Base-by-base conservation (phyloP, 352 stramenopile genomes). In the Aphanomyces euteiches region DNA sequence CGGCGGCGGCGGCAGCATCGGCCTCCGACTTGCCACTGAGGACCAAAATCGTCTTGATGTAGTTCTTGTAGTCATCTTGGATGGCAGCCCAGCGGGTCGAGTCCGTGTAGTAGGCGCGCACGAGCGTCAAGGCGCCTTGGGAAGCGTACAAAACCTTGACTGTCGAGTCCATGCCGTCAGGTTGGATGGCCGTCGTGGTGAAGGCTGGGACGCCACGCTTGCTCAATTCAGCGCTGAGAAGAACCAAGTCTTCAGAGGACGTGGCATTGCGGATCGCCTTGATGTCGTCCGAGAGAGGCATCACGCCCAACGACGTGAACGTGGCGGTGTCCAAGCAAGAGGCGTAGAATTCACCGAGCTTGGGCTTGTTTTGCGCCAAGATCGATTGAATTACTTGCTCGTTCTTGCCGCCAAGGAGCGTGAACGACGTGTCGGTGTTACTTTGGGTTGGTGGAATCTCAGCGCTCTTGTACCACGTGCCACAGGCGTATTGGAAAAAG, bases 141-240 rank as follows among this genome's bases (percentile, higher is more conserved):
- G 79, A 69, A 21, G 77, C 21, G 60, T 81, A 87, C 5, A 90
- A 68, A n/a, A 53, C 57, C 10, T 88, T 82, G n/a, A 56, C 71
- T 2, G 66, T 76, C 8, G 84, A 77, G 45, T 92, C 73, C 6
- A 77, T 53, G 3, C 76, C 75, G 63, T 89, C 78, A 5, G 84
- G 74, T n/a, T 68, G 69, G 17, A 89, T 80, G 0, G 57, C 64
- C 1, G 85, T 7, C 34, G 75, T 75, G 41, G 87, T 87, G 72
- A 92, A 88, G 0, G 77, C 89, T 67, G 82, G 78, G 2, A 79
- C 77, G 0, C 89, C 65, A 45, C 74, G 76, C 75, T 87, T 79
- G 67, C 82, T 73, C 47, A 87, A 50, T 12, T 50, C 43, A 50
- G 43, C 43, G 10, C 10, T 50, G 43, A 50, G 43, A 12, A n/a